phyloP scores from a whole-genome alignment of 768 basidiomycete species.

The Auricularia sp. region DNA sequence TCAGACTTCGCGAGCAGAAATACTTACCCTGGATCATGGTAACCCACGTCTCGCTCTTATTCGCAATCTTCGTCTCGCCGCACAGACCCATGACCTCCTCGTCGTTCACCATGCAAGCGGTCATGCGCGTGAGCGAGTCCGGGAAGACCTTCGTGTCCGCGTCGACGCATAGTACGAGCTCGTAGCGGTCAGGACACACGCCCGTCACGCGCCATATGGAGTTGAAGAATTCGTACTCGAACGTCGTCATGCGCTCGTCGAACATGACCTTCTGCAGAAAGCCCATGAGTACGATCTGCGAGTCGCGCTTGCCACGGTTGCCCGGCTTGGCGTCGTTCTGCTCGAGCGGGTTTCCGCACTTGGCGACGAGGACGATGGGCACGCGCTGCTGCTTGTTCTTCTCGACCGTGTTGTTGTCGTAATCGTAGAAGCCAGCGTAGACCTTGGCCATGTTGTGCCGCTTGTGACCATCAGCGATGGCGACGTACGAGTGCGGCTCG shows the following conservation, averaged over 20 bases:
- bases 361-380: constrained; percentile 91
- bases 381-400: constrained; percentile 91
- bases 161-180: constrained; percentile 91
- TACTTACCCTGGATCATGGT: constrained; percentile 95
- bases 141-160: constrained; percentile 99
- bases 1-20: background rate
- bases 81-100: constrained; percentile 98
- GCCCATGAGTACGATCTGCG: constrained; percentile 93
- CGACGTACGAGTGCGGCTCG: constrained; percentile 91
- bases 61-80: constrained; percentile 99
- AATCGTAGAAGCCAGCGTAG: constrained; percentile 94
- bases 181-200: constrained; percentile 91
- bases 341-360: constrained; percentile 89
- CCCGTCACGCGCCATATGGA: constrained; percentile 93
- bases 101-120: constrained; percentile 92
- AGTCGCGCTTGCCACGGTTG: constrained; percentile 97
- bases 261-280: constrained; percentile 99
- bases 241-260: constrained; percentile 98
- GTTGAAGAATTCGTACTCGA: constrained; percentile 99
- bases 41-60: constrained; percentile 97
- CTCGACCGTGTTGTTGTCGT: constrained; percentile 85
- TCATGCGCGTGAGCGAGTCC: constrained; percentile 93
- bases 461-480: constrained; percentile 99
- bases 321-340: constrained; percentile 86
- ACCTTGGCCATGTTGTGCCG: constrained; percentile 99